Percentiles rank a stretch among this genome's conserved stretches.
phyloP scores from a whole-genome alignment of 352 stramenopile genomes.

The Globisporangium middletonii region DNA sequence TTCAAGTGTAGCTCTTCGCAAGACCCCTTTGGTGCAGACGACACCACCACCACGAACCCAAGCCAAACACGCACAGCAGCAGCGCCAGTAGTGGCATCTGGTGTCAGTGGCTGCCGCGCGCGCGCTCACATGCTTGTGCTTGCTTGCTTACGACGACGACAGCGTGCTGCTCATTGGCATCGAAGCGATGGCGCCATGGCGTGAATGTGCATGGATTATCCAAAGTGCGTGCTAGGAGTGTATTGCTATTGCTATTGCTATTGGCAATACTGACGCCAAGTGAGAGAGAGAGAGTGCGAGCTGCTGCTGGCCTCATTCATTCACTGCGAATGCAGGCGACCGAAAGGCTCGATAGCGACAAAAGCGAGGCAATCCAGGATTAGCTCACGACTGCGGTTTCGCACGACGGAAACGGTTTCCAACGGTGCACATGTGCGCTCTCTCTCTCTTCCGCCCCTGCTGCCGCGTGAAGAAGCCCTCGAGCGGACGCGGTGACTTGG shows the following conservation, averaged over 20 bases:
- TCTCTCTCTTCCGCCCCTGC: conserved; percentile 4
- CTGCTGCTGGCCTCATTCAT: no score
- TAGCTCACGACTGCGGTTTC: conserved; percentile 4
- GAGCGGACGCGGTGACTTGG: no score
- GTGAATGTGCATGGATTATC: neutral
- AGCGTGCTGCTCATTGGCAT: no score
- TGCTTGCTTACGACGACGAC: no score
- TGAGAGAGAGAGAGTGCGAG: no score
- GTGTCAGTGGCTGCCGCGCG: neutral
- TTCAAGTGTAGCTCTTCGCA: neutral
- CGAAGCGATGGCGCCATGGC: no score
- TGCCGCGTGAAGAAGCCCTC: neutral
- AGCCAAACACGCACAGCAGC: no score
- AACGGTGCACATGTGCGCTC: neutral
- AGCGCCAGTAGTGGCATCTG: neutral
- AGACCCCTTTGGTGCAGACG: neutral
- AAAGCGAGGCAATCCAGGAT: neutral
- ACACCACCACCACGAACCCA: neutral
- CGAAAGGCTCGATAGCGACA: neutral
- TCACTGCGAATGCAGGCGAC: no score
- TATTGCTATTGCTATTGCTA: neutral
- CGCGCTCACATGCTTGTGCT: no score
- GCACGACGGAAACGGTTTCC: neutral
- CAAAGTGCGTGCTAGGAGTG: neutral
- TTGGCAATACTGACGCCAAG: neutral